Evolutionary conservation across 2,329 filamentous ascomycete species (phyloP).

Genomic region (Amesomyces nigricolor): DNA sequence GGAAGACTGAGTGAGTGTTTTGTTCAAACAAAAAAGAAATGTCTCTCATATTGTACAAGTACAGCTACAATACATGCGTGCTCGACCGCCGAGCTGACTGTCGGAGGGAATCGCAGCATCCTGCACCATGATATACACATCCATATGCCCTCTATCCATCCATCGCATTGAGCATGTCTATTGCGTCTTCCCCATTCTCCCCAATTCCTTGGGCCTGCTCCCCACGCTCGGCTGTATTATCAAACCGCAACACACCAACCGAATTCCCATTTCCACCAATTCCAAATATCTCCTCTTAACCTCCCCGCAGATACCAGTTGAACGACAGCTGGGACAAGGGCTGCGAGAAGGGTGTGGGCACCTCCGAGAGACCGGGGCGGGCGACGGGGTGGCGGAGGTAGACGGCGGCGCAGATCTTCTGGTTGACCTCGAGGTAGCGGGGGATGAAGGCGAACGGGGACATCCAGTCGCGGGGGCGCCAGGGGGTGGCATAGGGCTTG

Average conservation of each 20-base stretch:
- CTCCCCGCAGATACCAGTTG: slow-evolving; percentile 86
- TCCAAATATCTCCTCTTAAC: slow-evolving; percentile 42
- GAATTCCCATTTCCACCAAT: too few species aligned
- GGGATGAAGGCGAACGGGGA: slow-evolving; percentile 91
- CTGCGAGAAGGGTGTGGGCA: slow-evolving; percentile 73
- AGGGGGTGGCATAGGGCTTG: slow-evolving; percentile 89
- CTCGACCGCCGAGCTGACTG: background rate
- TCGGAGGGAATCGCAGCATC: background rate
- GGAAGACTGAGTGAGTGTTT: too few species aligned
- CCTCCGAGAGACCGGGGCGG: slow-evolving; percentile 70
- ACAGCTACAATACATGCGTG: slow-evolving; percentile 16
- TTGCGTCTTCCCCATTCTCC: background rate
- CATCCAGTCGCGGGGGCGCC: slow-evolving; percentile 83
- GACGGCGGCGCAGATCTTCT: slow-evolving; percentile 91
- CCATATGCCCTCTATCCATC: slow-evolving; percentile 1
- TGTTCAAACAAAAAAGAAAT: background rate
- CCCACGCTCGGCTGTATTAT: too few species aligned
- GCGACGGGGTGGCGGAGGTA: slow-evolving; percentile 93
- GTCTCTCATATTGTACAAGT: slow-evolving; percentile 14
- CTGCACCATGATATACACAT: slow-evolving; percentile 5
- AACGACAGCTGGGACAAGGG: slow-evolving; percentile 75
- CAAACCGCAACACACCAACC: background rate
- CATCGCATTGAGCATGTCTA: background rate
- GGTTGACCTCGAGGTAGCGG: slow-evolving; percentile 93
- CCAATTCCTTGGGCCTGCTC: background rate